Evolutionary conservation across 2,329 filamentous ascomycete species (phyloP), one percentile per base, ranked within the genome.

Genomic region (Fusarium miscanthi): DNA sequence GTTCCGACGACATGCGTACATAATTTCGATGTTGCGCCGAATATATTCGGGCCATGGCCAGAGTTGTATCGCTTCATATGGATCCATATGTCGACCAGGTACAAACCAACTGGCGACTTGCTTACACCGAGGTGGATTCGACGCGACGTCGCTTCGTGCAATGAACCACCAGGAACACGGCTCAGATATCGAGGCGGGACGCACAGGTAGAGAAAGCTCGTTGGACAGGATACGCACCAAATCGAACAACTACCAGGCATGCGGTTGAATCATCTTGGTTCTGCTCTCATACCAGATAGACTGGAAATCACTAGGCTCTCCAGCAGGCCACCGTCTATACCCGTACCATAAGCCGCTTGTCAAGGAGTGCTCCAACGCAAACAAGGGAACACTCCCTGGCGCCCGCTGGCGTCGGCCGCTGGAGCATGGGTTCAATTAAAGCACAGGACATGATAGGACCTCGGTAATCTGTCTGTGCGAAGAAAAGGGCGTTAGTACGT

Each of bases 391-490:
- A 27, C 46, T 54, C 58, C 63, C 66, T 68, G 46, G 63, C 62
- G 62, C 59, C 67, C 70, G 70, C 60, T 70, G 61, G 70, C 66
- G 70, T 73, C 70, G 67, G 65, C 66, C 70, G 66, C 70, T 67
- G 58, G 45, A 70, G 63, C 59, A 58, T 67, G 70, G 49, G 48
- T 48, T 73, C 41, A 40, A 40, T 48, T 17, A 59, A 57, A 66
- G 56, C 62, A 59, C 51, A 68, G 70, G 56, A 59, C 42, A 56
- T 27, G 46, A 58, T 43, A 71, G 41, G 59, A 46, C 66, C 62
- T 73, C 70, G 70, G 66, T 74, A 64, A 74, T 74, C 66, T 73
- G 56, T 27, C 62, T 51, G 54, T 68, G 53, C 49, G 40, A 61
- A 52, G 61, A 61, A 67, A 67, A 27, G 38, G 35, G 25, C 56